Evolutionary conservation across 2,329 filamentous ascomycete genomes (phyloP).

Genomic region (Hyphodiscus sp.): DNA sequence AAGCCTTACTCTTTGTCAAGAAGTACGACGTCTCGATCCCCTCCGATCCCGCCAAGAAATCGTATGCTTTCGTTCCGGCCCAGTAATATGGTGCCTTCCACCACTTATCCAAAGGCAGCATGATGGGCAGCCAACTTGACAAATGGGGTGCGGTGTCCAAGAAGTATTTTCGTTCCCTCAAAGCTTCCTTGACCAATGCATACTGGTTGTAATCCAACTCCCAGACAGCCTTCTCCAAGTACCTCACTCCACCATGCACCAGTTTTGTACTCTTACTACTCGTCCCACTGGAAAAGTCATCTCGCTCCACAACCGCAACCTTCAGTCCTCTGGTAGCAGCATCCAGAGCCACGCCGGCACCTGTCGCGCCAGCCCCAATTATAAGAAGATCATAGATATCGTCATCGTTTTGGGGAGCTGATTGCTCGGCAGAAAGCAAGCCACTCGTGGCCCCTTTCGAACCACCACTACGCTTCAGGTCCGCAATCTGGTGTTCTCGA

Average conservation of each 20-base stretch:
- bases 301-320: conserved; percentile 65
- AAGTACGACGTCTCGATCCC: conserved; percentile 89
- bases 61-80: conserved; percentile 75
- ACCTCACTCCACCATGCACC: conserved; percentile 70
- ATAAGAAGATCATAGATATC: conserved; percentile 61
- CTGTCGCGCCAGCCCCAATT: conserved; percentile 66
- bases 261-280: conserved; percentile 72
- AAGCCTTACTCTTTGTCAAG: conserved; percentile 75
- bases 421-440: conserved; percentile 41
- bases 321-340: conserved; percentile 65
- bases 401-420: conserved; percentile 30
- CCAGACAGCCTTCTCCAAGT: conserved; percentile 70
- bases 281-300: conserved; percentile 68
- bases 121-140: conserved; percentile 68
- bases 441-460: conserved; percentile 39
- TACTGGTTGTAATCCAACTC: conserved; percentile 70
- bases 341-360: conserved; percentile 65
- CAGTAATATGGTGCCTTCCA: conserved; percentile 75
- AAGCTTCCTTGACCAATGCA: conserved; percentile 62
- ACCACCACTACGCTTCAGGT: conserved; percentile 42
- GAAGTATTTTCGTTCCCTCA: conserved; percentile 70
- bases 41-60: conserved; percentile 77
- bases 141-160: conserved; percentile 69
- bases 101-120: conserved; percentile 69
- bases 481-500: conserved; percentile 44